phyloP scores from a whole-genome alignment of 2,329 filamentous ascomycete genomes.

The Colletotrichum musae region DNA sequence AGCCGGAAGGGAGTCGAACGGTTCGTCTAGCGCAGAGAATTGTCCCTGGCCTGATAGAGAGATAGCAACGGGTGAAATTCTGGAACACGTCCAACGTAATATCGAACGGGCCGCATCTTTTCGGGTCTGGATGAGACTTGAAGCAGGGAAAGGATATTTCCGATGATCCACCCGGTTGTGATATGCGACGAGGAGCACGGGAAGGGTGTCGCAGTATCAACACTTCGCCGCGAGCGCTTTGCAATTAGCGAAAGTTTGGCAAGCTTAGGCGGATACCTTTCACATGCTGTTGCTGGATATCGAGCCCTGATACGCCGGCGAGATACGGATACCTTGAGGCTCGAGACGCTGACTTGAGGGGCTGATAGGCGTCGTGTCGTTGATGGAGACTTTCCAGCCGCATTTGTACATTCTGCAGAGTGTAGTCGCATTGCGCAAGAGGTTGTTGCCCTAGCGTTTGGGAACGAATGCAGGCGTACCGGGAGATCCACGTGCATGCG shows the following conservation, averaged over 20 bases:
- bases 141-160: slow-evolving; percentile 27
- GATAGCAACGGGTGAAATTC: slow-evolving; percentile 16
- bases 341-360: neutral
- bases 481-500: slow-evolving; percentile 36
- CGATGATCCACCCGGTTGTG: slow-evolving; percentile 18
- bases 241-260: slow-evolving; percentile 1
- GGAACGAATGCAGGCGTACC: slow-evolving; percentile 30
- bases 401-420: slow-evolving; percentile 18
- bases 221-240: neutral
- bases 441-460: slow-evolving; percentile 8
- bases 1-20: slow-evolving; percentile 30
- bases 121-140: neutral
- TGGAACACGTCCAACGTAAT: slow-evolving; percentile 21
- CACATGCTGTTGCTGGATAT: slow-evolving; percentile 20
- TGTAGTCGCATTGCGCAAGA: slow-evolving; percentile 7
- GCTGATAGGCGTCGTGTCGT: slow-evolving; percentile 23
- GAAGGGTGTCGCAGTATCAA: slow-evolving; percentile 21
- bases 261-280: slow-evolving; percentile 24
- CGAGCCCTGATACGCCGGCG: no score
- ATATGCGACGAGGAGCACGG: slow-evolving; percentile 15
- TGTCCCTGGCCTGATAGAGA: slow-evolving; percentile 6
- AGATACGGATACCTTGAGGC: neutral
- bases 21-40: neutral
- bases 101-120: slow-evolving; percentile 9
- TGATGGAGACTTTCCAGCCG: slow-evolving; percentile 24